Evolutionary conservation across 1,139 yeast species (phyloP).

Genomic region (Kurtzmaniella natalensis): DNA sequence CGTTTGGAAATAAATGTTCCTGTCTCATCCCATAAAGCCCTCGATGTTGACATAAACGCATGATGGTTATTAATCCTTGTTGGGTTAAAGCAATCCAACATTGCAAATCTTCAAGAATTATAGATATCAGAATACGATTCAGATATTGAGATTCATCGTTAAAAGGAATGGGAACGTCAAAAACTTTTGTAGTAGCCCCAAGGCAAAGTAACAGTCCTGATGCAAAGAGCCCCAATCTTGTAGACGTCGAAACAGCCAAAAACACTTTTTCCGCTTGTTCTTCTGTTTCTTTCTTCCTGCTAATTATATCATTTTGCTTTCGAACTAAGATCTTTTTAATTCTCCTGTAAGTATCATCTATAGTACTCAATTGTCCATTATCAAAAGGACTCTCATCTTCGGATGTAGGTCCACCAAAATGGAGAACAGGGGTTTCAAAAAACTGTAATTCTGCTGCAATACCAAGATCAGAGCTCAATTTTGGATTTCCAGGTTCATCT

Average conservation of each 20-base stretch:
- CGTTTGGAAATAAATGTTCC: slow-evolving; percentile 52
- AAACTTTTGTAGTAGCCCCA: slow-evolving; percentile 45
- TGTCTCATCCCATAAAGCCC: slow-evolving; percentile 60
- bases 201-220: slow-evolving; percentile 48
- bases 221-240: slow-evolving; percentile 44
- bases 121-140: slow-evolving; percentile 51
- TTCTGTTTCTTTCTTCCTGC: neutral
- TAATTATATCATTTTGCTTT: neutral
- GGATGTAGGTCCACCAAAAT: slow-evolving; percentile 1
- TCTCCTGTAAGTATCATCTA: slow-evolving; percentile 37
- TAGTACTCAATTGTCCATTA: slow-evolving; percentile 19
- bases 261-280: slow-evolving; percentile 14
- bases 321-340: slow-evolving; percentile 21
- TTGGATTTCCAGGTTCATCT: slow-evolving; percentile 31
- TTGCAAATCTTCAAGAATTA: slow-evolving; percentile 50
- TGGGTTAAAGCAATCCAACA: slow-evolving; percentile 55
- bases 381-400: slow-evolving; percentile 7
- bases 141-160: slow-evolving; percentile 37
- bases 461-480: slow-evolving; percentile 42
- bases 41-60: slow-evolving; percentile 52
- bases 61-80: slow-evolving; percentile 53
- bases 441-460: slow-evolving; percentile 41
- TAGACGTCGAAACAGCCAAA: slow-evolving; percentile 42
- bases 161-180: slow-evolving; percentile 29
- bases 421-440: slow-evolving; percentile 25